These are phyloP conservation scores for Bromus sterilis DNA, from an alignment of 176 grass and related monocot species.

Conservation along the genomic window DNA sequence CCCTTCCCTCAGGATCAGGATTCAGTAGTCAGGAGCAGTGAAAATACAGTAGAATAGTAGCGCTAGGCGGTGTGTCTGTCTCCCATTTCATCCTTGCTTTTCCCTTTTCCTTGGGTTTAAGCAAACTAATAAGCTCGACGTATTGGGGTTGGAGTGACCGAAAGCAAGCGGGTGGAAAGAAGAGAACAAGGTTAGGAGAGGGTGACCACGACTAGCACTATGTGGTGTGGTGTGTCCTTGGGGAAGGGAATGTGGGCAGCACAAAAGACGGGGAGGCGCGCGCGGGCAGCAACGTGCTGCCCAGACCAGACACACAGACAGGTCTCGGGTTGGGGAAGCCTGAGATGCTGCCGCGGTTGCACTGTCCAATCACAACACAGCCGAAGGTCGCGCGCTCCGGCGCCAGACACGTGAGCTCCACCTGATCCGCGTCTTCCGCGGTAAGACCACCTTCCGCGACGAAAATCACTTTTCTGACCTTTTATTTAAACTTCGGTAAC, in stretches of 20 bases:
- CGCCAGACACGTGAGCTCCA: conserved; percentile 24
- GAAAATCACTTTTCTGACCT: too few species aligned
- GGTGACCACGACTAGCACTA: not conserved
- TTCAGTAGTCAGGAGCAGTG: not conserved
- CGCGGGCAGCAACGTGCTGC: too few species aligned
- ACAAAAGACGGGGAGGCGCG: conserved; percentile 15
- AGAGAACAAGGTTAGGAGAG: conserved; percentile 19
- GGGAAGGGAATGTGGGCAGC: conserved; percentile 35
- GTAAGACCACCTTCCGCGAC: too few species aligned
- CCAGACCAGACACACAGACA: too few species aligned
- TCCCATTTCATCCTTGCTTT: not conserved
- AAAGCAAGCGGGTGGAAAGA: conserved; percentile 36
- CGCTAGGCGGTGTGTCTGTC: not conserved
- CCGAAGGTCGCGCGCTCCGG: not conserved
- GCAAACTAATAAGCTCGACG: not conserved
- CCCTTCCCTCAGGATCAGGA: too few species aligned
- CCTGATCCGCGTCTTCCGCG: conserved; percentile 5
- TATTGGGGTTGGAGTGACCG: conserved; percentile 9
- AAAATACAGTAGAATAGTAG: conserved; percentile 3
- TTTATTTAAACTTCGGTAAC: too few species aligned
- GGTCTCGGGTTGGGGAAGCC: not conserved
- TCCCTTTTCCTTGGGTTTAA: conserved; percentile 1
- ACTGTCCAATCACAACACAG: not conserved
- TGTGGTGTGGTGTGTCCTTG: conserved; percentile 15
- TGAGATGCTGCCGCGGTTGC: conserved; percentile 10